Conservation (phyloP, 169 alveolate genomes). For the Plasmodium cynomolgi region DNA sequence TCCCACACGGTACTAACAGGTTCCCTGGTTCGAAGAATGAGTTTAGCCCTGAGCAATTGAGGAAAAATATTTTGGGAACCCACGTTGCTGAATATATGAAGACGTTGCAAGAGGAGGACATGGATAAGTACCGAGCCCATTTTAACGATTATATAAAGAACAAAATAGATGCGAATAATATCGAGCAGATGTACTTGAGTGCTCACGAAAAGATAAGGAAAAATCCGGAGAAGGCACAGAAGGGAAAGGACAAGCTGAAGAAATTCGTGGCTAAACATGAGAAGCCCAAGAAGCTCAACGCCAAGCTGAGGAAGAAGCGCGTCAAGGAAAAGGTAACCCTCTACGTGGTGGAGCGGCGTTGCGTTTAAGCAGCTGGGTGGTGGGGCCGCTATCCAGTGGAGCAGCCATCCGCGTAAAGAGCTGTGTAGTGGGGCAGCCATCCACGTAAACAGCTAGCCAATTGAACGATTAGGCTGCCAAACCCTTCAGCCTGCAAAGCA, state of each 20-base stretch:
- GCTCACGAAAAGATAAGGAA: conserved; percentile 97
- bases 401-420: too few relatives aligned
- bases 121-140: conserved; percentile 95
- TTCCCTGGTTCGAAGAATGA: conserved; percentile 98
- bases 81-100: conserved; percentile 98
- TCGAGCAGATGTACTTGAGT: conserved; percentile 97
- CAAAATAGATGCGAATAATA: conserved; percentile 93
- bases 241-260: conserved; percentile 88
- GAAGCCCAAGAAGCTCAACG: conserved; percentile 91
- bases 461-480: neutral
- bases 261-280: conserved; percentile 92
- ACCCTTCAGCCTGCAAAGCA: neutral
- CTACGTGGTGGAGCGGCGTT: neutral
- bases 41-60: conserved; percentile 98
- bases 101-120: conserved; percentile 96
- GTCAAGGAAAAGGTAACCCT: conserved; percentile 91
- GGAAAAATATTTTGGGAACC: conserved; percentile 97
- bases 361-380: neutral
- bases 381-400: too few relatives aligned
- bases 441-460: too few relatives aligned
- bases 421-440: too few relatives aligned
- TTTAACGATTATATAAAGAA: conserved; percentile 95
- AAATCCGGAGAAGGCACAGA: conserved; percentile 93
- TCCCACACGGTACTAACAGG: conserved; percentile 99
- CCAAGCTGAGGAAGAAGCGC: conserved; percentile 92